Evolutionary conservation across 805 yeast species (phyloP).

Genomic region (Ogataea nakhonphanomensis): DNA sequence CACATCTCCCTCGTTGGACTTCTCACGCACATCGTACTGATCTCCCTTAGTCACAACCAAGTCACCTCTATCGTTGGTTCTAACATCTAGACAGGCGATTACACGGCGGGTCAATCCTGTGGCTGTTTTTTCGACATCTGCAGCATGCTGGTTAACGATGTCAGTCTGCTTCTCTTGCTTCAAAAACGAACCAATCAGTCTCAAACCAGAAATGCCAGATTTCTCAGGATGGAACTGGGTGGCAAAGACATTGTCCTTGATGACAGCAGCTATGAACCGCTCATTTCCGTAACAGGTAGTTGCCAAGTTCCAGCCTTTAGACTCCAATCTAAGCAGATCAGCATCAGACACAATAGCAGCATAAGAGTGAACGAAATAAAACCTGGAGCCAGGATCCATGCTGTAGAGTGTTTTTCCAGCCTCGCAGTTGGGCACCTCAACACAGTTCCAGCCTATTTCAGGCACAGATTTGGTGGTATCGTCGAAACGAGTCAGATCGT

Average conservation of each 20-base stretch:
- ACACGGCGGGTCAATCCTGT: conserved; percentile 83
- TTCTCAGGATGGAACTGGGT: conserved; percentile 99
- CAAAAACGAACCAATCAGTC: conserved; percentile 70
- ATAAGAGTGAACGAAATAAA: conserved; percentile 93
- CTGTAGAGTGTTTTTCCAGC: conserved; percentile 47
- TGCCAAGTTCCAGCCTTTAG: conserved; percentile 64
- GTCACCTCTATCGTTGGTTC: conserved; percentile 92
- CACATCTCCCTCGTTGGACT: conserved; percentile 55
- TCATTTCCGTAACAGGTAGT: conserved; percentile 73
- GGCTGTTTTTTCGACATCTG: conserved; percentile 24
- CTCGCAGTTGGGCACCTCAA: conserved; percentile 19
- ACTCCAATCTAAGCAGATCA: conserved; percentile 31
- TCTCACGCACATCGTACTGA: conserved; percentile 94
- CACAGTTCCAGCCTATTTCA: conserved; percentile 89
- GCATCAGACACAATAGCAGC: conserved; percentile 62
- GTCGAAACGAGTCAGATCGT: conserved; percentile 60
- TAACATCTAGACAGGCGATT: conserved; percentile 96
- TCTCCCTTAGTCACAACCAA: conserved; percentile 98
- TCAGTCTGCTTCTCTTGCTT: conserved; percentile 37
- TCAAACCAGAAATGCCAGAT: conserved; percentile 87
- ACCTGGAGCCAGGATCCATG: conserved; percentile 63
- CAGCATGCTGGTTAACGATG: conserved; percentile 7
- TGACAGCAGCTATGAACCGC: conserved; percentile 76
- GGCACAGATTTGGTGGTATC: conserved; percentile 77
- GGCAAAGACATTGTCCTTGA: conserved; percentile 78